A percentile compares a stretch with the other conserved stretches of the same genome.
Evolutionary conservation across 1,139 yeast species (phyloP).

Genomic region (Geotrichum candidum): DNA sequence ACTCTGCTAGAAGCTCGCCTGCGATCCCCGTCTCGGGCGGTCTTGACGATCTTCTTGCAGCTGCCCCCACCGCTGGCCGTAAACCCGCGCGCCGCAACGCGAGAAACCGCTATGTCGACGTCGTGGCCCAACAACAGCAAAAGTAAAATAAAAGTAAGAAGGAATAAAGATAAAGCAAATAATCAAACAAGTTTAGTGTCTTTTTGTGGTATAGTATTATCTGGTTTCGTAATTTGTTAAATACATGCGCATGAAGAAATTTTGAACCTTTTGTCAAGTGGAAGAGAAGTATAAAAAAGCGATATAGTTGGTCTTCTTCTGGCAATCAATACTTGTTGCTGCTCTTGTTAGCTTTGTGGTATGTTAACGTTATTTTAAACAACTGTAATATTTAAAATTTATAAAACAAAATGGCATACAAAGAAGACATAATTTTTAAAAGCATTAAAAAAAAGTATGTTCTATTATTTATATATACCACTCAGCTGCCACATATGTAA

Average conservation of each 20-base stretch:
- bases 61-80: slow-evolving; percentile 38
- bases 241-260: background rate
- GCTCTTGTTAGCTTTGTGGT: too few species aligned
- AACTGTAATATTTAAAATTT: too few species aligned
- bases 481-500: too few species aligned
- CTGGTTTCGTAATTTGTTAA: background rate
- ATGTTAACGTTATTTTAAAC: too few species aligned
- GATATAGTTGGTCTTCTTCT: background rate
- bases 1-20: background rate
- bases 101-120: slow-evolving; percentile 71
- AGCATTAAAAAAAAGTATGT: too few species aligned
- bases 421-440: too few species aligned
- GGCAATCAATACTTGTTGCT: too few species aligned
- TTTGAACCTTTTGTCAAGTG: background rate
- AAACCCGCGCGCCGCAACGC: slow-evolving; percentile 58
- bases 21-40: slow-evolving; percentile 35
- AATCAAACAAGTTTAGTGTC: background rate
- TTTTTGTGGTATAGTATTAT: background rate
- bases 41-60: slow-evolving; percentile 62
- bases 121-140: slow-evolving; percentile 44
- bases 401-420: too few species aligned
- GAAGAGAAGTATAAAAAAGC: background rate
- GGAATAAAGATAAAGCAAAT: background rate
- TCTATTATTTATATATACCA: too few species aligned
- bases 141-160: background rate